Evolutionary conservation across 1,139 yeast genomes (phyloP).

Genomic region (Tardiomyces digboiensis): DNA sequence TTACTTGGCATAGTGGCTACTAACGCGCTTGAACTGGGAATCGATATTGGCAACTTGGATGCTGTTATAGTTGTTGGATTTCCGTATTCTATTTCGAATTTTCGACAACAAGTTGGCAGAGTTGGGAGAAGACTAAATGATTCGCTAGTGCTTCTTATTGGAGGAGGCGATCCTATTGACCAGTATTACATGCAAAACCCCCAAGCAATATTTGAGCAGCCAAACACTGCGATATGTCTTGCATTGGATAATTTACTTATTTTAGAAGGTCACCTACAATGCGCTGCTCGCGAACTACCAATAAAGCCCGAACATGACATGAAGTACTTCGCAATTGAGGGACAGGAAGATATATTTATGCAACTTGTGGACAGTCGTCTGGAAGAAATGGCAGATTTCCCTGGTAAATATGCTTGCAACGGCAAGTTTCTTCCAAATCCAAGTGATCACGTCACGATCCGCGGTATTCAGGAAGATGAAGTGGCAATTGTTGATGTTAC

Average conservation of each 20-base stretch:
- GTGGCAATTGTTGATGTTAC: conserved; percentile 89
- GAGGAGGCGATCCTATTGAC: conserved; percentile 79
- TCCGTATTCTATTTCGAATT: conserved; percentile 74
- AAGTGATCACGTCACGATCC: conserved; percentile 39
- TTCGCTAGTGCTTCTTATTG: conserved; percentile 75
- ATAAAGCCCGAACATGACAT: conserved; percentile 42
- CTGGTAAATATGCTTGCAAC: conserved; percentile 17
- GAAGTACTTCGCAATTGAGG: conserved; percentile 38
- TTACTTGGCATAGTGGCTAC: conserved; percentile 87
- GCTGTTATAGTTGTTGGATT: conserved; percentile 90
- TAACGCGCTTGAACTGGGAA: conserved; percentile 90
- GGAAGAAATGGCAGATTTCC: conserved; percentile 5
- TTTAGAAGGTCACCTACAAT: conserved; percentile 77
- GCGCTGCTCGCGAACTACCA: conserved; percentile 88
- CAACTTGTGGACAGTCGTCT: conserved; percentile 9
- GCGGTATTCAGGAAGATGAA: conserved; percentile 65
- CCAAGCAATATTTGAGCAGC: conserved; percentile 43
- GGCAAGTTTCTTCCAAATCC: conserved; percentile 76
- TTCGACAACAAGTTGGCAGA: conserved; percentile 94
- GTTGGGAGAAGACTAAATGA: conserved; percentile 79
- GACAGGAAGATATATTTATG: not conserved
- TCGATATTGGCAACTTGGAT: conserved; percentile 87
- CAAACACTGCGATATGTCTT: conserved; percentile 32
- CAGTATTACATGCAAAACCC: conserved; percentile 75
- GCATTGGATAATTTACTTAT: conserved; percentile 49